Conservation (phyloP, 495 filamentous ascomycete species). For the Cenococcum geophilum region DNA sequence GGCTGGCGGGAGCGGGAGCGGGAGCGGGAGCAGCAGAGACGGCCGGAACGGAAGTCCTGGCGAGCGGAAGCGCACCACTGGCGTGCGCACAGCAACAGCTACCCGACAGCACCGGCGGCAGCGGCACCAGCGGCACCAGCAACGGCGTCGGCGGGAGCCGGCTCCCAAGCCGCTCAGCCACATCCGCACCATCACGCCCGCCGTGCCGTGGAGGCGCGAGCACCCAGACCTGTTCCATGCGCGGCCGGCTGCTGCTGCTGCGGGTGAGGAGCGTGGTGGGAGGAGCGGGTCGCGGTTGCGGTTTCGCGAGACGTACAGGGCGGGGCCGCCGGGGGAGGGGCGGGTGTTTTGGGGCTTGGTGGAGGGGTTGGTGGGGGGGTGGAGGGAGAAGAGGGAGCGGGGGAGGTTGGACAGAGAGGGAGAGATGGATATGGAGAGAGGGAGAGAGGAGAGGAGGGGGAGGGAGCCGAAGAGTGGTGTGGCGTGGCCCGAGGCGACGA, state of each 20-base stretch:
- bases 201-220: too few species aligned
- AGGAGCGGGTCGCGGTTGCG: neutral
- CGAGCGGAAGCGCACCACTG: too few species aligned
- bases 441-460: neutral
- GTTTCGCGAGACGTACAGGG: neutral
- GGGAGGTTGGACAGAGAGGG: neutral
- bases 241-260: neutral
- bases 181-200: too few species aligned
- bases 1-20: too few species aligned
- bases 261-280: neutral
- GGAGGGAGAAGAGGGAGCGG: neutral
- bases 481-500: neutral
- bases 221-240: too few species aligned
- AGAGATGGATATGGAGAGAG: neutral
- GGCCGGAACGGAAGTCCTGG: too few species aligned
- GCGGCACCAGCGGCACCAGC: neutral
- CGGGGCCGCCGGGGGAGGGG: neutral
- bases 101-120: too few species aligned
- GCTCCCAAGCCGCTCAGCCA: too few species aligned
- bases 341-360: neutral
- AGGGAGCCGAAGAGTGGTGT: neutral
- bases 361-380: neutral
- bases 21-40: too few species aligned
- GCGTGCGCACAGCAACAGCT: too few species aligned
- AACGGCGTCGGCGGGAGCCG: too few species aligned